phyloP scores from a whole-genome alignment of 139 green algal genomes.

The Chlorella sorokiniana region DNA sequence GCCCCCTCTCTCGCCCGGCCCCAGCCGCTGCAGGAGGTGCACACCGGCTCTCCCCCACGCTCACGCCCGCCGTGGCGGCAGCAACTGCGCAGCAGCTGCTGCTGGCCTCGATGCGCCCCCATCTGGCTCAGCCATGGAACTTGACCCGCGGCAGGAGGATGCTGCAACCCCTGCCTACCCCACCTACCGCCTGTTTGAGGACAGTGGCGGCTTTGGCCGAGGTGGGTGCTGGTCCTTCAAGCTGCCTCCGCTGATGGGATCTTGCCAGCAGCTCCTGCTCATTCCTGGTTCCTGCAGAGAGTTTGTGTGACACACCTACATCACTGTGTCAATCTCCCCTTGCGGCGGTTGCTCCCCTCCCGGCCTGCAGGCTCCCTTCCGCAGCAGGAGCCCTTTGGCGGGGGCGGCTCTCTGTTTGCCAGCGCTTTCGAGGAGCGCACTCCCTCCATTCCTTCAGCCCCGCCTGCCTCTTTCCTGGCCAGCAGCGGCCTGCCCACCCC shows the following conservation, averaged over 20 bases:
- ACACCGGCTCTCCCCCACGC: not conserved
- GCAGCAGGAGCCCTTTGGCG: not conserved
- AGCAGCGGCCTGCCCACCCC: not conserved
- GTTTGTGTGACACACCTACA: too few species aligned
- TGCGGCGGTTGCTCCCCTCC: not conserved
- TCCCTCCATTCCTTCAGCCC: not conserved
- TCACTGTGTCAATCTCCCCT: not conserved
- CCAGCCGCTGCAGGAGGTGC: not conserved
- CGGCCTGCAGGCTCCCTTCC: not conserved
- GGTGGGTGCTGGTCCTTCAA: not conserved
- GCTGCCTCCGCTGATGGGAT: too few species aligned
- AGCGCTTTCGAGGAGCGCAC: not conserved
- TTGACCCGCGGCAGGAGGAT: not conserved
- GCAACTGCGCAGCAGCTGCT: not conserved
- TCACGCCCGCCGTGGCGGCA: not conserved
- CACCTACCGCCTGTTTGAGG: not conserved
- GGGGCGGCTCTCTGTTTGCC: not conserved
- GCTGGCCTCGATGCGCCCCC: not conserved
- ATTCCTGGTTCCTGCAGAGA: not conserved
- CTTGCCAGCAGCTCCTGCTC: too few species aligned
- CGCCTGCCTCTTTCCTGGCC: not conserved
- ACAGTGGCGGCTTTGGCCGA: not conserved
- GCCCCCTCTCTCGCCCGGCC: not conserved
- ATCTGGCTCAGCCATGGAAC: not conserved
- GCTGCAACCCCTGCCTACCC: slow-evolving; percentile 3